phyloP scores from a whole-genome alignment of 305 asterid genomes.

The Ajuga reptans region DNA sequence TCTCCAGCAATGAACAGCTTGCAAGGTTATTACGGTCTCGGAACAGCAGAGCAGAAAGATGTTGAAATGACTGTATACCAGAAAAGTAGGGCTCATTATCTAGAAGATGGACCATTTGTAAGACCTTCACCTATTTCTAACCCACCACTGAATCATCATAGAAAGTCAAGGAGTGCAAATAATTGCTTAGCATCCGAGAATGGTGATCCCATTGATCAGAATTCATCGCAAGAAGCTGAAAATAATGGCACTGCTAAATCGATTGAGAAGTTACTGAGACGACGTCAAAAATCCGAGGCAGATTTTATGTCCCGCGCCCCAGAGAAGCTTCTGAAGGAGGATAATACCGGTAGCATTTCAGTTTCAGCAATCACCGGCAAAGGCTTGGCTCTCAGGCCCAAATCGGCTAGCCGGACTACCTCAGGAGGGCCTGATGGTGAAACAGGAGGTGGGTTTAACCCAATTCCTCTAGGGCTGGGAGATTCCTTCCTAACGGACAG shows the following conservation, averaged over 20 bases:
- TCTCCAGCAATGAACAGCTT: conserved; percentile 62
- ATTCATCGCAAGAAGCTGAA: conserved; percentile 30
- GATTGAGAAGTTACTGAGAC: conserved; percentile 44
- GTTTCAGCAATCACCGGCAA: conserved; percentile 51
- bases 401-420: conserved; percentile 31
- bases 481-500: conserved; percentile 42
- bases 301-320: conserved; percentile 45
- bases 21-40: conserved; percentile 58
- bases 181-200: conserved; percentile 44
- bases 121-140: conserved; percentile 24
- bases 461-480: conserved; percentile 38
- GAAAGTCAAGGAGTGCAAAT: conserved; percentile 64
- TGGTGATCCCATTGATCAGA: conserved; percentile 24
- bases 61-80: conserved; percentile 49
- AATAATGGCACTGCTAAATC: conserved; percentile 33
- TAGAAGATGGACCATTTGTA: conserved; percentile 40
- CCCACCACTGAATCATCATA: conserved; percentile 44
- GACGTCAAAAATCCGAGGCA: conserved; percentile 54
- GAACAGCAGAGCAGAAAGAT: conserved; percentile 30
- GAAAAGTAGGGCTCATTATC: conserved; percentile 43
- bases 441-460: conserved; percentile 31
- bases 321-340: conserved; percentile 61
- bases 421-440: conserved; percentile 41
- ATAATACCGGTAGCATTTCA: conserved; percentile 33
- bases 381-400: conserved; percentile 64